Conservation (phyloP, 75 land plant species). For the Sequoiadendron giganteum region DNA sequence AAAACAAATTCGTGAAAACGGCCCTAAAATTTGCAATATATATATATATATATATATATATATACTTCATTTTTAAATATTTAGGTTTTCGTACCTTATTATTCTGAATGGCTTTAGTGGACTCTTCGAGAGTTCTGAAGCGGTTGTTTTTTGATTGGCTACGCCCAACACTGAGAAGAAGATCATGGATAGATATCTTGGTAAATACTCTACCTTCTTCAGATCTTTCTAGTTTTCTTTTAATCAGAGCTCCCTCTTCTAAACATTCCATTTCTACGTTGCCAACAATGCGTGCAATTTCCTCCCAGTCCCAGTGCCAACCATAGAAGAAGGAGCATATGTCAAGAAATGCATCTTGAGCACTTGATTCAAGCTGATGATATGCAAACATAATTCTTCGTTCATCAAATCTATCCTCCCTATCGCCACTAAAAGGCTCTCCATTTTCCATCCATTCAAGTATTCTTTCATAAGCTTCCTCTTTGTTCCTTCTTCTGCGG, state of each 20-base stretch:
- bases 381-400: background rate
- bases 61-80: no score
- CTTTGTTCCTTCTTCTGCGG: background rate
- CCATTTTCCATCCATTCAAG: background rate
- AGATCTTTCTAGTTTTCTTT: background rate
- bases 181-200: background rate
- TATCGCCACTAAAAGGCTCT: background rate
- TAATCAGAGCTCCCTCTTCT: background rate
- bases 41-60: no score
- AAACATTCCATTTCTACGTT: background rate
- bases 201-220: background rate
- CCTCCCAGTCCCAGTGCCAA: background rate
- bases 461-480: background rate
- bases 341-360: background rate
- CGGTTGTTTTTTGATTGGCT: background rate
- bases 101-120: background rate
- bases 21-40: no score
- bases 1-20: background rate
- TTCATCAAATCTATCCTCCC: background rate
- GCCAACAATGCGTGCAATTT: background rate
- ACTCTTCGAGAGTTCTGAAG: background rate
- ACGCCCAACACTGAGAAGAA: background rate
- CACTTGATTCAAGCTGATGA: background rate
- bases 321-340: background rate
- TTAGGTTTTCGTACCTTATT: background rate